Conservation (phyloP, 2,329 filamentous ascomycete species). For the Cercospora beticola region DNA sequence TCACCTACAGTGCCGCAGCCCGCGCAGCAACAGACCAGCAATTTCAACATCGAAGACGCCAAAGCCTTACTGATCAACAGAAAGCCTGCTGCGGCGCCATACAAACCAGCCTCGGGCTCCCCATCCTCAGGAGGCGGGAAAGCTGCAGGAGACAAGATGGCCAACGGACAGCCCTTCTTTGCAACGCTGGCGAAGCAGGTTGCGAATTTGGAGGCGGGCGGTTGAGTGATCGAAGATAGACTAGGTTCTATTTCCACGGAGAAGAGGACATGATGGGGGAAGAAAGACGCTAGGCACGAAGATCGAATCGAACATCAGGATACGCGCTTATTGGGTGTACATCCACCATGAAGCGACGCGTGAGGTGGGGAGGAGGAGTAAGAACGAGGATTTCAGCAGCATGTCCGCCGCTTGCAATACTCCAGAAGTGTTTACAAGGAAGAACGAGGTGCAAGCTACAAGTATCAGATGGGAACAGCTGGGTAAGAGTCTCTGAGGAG, state of each 20-base stretch:
- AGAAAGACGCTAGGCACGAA: background rate
- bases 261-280: background rate
- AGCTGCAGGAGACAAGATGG: background rate
- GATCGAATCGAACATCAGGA: background rate
- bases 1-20: background rate
- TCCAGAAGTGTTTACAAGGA: background rate
- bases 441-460: background rate
- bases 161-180: constrained; percentile 3
- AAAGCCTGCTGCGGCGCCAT: background rate
- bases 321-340: background rate
- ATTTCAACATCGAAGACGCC: constrained; percentile 6
- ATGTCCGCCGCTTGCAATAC: background rate
- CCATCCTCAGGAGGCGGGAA: background rate
- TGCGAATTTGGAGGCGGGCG: constrained; percentile 5
- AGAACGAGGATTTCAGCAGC: background rate
- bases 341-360: background rate
- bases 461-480: background rate
- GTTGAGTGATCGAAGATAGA: background rate
- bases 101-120: background rate
- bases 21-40: background rate
- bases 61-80: background rate
- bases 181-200: constrained; percentile 4
- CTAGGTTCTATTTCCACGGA: background rate
- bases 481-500: background rate
- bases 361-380: background rate